phyloP scores from a whole-genome alignment of 805 yeast species.

The Groenewaldozyma salmanticensis region DNA sequence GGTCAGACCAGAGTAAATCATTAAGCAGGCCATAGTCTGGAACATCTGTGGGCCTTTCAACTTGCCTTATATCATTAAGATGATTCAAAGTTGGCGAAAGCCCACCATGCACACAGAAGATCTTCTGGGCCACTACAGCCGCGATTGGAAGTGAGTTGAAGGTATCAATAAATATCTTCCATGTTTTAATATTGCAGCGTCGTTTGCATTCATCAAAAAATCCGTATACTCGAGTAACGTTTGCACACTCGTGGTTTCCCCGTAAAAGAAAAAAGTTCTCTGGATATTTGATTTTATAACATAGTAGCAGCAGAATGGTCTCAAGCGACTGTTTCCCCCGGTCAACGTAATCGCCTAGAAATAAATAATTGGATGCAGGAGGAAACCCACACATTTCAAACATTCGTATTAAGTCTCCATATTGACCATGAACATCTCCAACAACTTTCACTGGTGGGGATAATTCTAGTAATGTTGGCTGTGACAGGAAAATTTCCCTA shows the following conservation, averaged over 20 bases:
- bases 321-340: conserved; percentile 95
- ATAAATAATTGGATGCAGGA: conserved; percentile 83
- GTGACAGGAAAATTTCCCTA: conserved; percentile 78
- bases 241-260: conserved; percentile 97
- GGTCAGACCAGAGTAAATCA: conserved; percentile 78
- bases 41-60: conserved; percentile 76
- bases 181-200: conserved; percentile 80
- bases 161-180: conserved; percentile 91
- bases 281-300: conserved; percentile 94
- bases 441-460: conserved; percentile 81
- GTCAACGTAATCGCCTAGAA: conserved; percentile 95
- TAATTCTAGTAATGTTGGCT: conserved; percentile 82
- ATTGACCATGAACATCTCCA: conserved; percentile 97
- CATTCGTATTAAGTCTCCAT: conserved; percentile 78
- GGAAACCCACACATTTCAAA: conserved; percentile 97
- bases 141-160: conserved; percentile 94
- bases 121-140: conserved; percentile 90
- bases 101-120: conserved; percentile 86
- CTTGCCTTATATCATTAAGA: conserved; percentile 64
- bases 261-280: conserved; percentile 87
- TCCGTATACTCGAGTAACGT: conserved; percentile 93
- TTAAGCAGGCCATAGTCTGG: conserved; percentile 75
- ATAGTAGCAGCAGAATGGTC: conserved; percentile 74
- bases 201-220: conserved; percentile 97
- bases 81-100: conserved; percentile 63